Evolutionary conservation across 148 eudicot genomes (phyloP), one percentile per base, ranked within the genome.

Genomic region (Spergularia bocconei): DNA sequence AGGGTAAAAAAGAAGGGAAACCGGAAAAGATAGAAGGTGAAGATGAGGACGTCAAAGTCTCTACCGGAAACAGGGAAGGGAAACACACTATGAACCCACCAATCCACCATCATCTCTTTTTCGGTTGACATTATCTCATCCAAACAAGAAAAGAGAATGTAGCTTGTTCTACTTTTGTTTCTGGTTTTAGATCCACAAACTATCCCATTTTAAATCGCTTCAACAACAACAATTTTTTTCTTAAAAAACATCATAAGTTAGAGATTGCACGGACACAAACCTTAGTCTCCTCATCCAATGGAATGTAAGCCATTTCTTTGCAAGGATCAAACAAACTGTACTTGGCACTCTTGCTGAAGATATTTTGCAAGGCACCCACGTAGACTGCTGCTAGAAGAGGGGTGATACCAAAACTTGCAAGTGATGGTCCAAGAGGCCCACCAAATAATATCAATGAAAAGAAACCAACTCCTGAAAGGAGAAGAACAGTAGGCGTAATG

Each of bases 291-390:
- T 96, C 99, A 39, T 96, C 99, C 86, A 96, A 82, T 57, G 99
- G 99, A 89, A 92, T 96, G 78, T 92, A 96, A 5, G 99, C 99
- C 99, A 96, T 96, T 77, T 96, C 99, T 73, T 96, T 96, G 93
- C 99, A 96, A 53, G 99, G 98, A 78, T 96, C 99, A 76, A 96
- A 96, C 71, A 96, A 85, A 82, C 99, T 96, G 84, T 96, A 96
- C 74, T 96, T 96, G 0, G 99, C 99, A 80, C 99, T 96, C 88
- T 96, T 96, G 79, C 99, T 96, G 87, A 96, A 96, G 54, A 96
- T 96, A 80, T 96, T 96, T 72, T 96, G 99, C 87, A 96, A 67
- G 51, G 99, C 99, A 75, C 99, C 99, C 50, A 96, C 97, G 73
- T 89, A 92, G 3, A 96, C 99, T 0, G 99, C 99, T 72, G 99